Conservation (phyloP, 108 stramenopile genomes). For the Nitzschia sp. region DNA sequence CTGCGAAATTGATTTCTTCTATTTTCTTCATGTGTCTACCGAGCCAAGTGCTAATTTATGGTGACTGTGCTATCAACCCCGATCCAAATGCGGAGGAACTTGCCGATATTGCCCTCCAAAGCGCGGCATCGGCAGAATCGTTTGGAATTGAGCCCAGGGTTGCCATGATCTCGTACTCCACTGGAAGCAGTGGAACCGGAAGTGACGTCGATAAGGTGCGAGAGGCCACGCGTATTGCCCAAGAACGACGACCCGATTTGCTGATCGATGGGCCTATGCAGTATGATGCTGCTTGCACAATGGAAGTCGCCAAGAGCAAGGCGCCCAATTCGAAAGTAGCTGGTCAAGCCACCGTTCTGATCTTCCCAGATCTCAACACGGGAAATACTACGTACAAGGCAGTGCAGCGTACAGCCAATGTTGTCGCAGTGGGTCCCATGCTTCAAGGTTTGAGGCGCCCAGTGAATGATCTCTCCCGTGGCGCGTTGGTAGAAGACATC, state of each 20-base stretch:
- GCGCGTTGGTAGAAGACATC: constrained; percentile 44
- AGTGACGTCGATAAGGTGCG: constrained; percentile 41
- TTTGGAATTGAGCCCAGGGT: constrained; percentile 49
- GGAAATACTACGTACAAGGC: constrained; percentile 51
- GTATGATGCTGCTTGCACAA: constrained; percentile 40
- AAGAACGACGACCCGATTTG: constrained; percentile 30
- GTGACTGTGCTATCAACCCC: constrained; percentile 51
- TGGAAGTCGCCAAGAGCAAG: constrained; percentile 40
- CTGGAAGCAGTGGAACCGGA: constrained; percentile 31
- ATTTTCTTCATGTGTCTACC: constrained; percentile 47
- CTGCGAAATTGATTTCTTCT: constrained; percentile 28
- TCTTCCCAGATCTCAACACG: constrained; percentile 44
- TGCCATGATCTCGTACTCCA: constrained; percentile 45
- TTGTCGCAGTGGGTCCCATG: constrained; percentile 44
- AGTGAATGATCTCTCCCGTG: constrained; percentile 41
- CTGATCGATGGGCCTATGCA: constrained; percentile 50
- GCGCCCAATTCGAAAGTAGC: constrained; percentile 28
- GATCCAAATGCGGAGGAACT: constrained; percentile 45
- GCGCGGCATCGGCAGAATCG: constrained; percentile 29
- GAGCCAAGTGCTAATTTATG: constrained; percentile 37
- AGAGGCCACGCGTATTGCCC: constrained; percentile 35
- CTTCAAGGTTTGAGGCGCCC: constrained; percentile 42
- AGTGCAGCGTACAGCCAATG: constrained; percentile 37
- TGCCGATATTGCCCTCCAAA: constrained; percentile 42
- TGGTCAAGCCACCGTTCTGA: constrained; percentile 35